Conservation (phyloP, 805 yeast genomes). For the Wickerhamomyces bisporus region DNA sequence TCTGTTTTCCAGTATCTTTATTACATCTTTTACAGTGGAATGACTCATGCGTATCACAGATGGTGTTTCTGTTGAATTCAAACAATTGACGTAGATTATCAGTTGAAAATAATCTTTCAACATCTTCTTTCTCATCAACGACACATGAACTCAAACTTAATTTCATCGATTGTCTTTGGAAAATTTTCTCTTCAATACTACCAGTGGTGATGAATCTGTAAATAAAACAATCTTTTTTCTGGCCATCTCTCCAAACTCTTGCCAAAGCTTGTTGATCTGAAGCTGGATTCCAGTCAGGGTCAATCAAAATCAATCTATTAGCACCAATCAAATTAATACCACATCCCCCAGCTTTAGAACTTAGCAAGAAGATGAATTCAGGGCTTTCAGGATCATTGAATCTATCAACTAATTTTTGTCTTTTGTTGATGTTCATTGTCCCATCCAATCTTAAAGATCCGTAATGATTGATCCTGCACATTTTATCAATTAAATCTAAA, state of each 20-base stretch:
- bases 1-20: conserved; percentile 47
- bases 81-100: conserved; percentile 77
- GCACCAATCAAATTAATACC: conserved; percentile 98
- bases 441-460: conserved; percentile 87
- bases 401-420: conserved; percentile 87
- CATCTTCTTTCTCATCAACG: conserved; percentile 94
- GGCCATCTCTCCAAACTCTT: conserved; percentile 99
- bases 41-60: conserved; percentile 90
- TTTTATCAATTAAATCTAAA: conserved; percentile 77
- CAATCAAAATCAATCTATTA: conserved; percentile 79
- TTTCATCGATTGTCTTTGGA: conserved; percentile 93
- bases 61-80: conserved; percentile 57
- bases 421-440: conserved; percentile 82
- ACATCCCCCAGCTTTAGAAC: conserved; percentile 98
- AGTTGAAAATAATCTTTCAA: conserved; percentile 83
- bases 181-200: conserved; percentile 92
- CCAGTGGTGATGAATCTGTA: conserved; percentile 94
- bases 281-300: conserved; percentile 98
- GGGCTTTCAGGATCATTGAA: conserved; percentile 87
- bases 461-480: conserved; percentile 73
- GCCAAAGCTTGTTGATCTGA: conserved; percentile 97
- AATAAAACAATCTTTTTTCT: conserved; percentile 92
- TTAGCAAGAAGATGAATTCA: conserved; percentile 82
- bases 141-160: conserved; percentile 91
- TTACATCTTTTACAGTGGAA: conserved; percentile 82